phyloP scores from a whole-genome alignment of 305 asterid species.

The Solanum hybrid region DNA sequence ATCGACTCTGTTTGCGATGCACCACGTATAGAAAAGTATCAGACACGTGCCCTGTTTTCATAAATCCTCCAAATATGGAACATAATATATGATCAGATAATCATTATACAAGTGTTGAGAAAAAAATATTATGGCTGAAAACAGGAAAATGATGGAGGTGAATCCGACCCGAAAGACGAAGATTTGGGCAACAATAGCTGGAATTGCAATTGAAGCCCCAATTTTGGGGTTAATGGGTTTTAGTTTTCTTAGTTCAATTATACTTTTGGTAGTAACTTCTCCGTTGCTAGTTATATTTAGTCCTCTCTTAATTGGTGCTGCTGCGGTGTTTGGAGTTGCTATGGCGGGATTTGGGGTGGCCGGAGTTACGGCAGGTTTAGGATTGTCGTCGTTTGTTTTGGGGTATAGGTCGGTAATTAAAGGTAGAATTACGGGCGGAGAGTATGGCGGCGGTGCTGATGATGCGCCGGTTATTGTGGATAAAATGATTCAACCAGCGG shows the following conservation, averaged over 20 bases:
- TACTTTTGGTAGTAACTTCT: slow-evolving; percentile 5
- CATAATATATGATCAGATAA: neutral
- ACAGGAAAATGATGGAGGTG: neutral
- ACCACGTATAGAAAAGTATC: neutral
- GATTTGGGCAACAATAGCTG: slow-evolving; percentile 5
- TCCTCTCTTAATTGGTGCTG: slow-evolving; percentile 12
- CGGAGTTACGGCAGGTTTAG: neutral
- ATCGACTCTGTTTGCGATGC: neutral
- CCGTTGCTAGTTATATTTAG: slow-evolving; percentile 14
- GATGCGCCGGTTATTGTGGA: neutral
- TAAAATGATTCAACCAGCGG: neutral
- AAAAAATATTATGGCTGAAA: slow-evolving; percentile 4
- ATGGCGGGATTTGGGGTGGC: slow-evolving; percentile 9
- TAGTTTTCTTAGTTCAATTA: slow-evolving; percentile 4
- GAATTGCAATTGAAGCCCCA: slow-evolving; percentile 10
- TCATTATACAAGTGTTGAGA: neutral
- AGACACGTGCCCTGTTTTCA: neutral
- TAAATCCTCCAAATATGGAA: neutral
- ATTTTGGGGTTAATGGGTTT: slow-evolving; percentile 16
- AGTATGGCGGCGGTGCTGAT: neutral
- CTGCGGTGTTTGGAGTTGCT: slow-evolving; percentile 1
- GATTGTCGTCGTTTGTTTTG: neutral
- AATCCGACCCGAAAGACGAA: neutral
- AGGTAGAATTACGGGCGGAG: neutral
- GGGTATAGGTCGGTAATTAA: neutral